Conservation (phyloP, 176 grass and related monocot genomes). For the Luzula sylvatica region DNA sequence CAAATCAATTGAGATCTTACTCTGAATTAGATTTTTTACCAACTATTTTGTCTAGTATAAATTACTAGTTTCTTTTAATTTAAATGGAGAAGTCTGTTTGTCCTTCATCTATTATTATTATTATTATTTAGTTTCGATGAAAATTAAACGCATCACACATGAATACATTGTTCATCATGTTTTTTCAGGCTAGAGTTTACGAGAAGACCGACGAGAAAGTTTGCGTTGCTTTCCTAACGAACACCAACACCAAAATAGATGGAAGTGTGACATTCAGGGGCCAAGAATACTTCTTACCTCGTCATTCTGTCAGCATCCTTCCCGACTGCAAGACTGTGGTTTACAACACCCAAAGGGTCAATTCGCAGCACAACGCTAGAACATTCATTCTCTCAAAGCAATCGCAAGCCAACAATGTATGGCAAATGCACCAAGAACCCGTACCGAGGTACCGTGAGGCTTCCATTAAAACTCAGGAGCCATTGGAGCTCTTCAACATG, state of each 20-base stretch:
- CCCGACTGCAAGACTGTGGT: constrained; percentile 67
- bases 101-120: constrained; percentile 7
- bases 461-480: constrained; percentile 22
- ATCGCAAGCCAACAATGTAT: constrained; percentile 30
- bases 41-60: not conserved
- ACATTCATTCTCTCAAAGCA: constrained; percentile 35
- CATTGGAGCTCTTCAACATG: constrained; percentile 64
- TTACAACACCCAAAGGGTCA: constrained; percentile 68
- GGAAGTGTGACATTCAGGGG: constrained; percentile 56
- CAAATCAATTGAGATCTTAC: too few relatives aligned
- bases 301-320: constrained; percentile 70
- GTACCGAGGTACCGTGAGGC: constrained; percentile 31
- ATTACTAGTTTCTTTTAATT: not conserved
- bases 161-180: not conserved
- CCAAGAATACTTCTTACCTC: constrained; percentile 43
- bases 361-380: constrained; percentile 69
- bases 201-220: constrained; percentile 37
- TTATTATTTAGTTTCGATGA: too few relatives aligned
- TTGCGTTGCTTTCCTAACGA: constrained; percentile 80
- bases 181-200: constrained; percentile 43
- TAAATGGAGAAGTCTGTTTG: not conserved
- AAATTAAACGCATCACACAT: too few relatives aligned
- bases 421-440: constrained; percentile 55
- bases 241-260: constrained; percentile 53
- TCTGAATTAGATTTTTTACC: not conserved